phyloP scores from a whole-genome alignment of 306 rosid species.

The Canavalia ensiformis region DNA sequence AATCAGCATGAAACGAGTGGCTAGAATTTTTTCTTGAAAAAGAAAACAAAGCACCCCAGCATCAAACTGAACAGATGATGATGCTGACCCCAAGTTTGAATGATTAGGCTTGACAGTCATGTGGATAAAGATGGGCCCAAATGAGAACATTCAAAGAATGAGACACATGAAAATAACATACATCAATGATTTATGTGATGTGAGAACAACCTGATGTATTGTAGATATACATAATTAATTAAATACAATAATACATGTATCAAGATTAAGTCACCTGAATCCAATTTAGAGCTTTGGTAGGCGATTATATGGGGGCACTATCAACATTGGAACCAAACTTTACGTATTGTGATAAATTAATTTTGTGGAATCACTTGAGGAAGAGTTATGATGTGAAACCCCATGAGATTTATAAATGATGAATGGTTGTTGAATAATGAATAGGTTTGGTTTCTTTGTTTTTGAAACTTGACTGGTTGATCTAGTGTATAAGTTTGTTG shows the following conservation, averaged over 20 bases:
- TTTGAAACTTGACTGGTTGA: constrained; percentile 24
- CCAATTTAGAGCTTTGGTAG: neutral
- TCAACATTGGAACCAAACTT: constrained; percentile 13
- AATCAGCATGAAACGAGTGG: neutral
- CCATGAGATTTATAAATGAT: constrained; percentile 22
- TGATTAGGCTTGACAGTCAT: neutral
- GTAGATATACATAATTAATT: neutral
- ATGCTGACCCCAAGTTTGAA: constrained; percentile 14
- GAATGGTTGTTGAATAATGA: constrained; percentile 42
- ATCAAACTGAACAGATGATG: constrained; percentile 2
- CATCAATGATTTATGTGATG: neutral
- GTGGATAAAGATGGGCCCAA: constrained; percentile 38
- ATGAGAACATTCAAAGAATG: constrained; percentile 12
- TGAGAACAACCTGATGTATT: constrained; percentile 19
- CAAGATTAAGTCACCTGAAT: neutral
- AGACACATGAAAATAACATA: constrained; percentile 5
- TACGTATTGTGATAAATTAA: neutral
- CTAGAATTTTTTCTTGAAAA: neutral
- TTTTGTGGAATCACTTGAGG: constrained; percentile 26
- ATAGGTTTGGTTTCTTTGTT: constrained; percentile 9
- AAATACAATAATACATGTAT: constrained; percentile 22
- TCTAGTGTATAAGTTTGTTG: constrained; percentile 10
- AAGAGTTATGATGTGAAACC: constrained; percentile 8
- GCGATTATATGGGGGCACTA: constrained; percentile 14
- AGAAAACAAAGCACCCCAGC: neutral